Base-by-base conservation (phyloP, 257 asterid species). In the Echites panduratus region DNA sequence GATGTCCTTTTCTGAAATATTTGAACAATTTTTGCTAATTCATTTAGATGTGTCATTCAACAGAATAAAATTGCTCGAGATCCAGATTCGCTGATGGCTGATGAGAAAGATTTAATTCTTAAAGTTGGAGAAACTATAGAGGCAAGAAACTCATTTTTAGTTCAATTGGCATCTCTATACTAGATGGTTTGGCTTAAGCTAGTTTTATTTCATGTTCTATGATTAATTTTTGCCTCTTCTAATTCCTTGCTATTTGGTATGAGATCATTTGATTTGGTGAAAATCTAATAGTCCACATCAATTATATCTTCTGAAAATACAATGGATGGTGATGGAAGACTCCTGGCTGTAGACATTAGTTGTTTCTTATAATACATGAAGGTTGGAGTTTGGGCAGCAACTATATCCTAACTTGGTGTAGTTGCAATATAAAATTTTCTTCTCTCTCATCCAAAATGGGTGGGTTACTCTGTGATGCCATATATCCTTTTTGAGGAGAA, bases 41-140 rank as follows among this genome's bases (percentile, higher is more conserved):
- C 72, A n/a, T 59, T 63, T 77, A 56, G 27, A 71, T 38, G 41
- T 78, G 69, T 69, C 73, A 73, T 79, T 70, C 61, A 53, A 68
- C 96, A 94, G 99, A 89, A 58, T 73, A 91, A 89, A 83, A 86
- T 94, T 77, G 82, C 91, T 50, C 76, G 67, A 79, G 96, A 87
- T 77, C 78, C 91, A 69, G 89, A 87, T 78, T 82, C 79, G 67
- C 82, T 79, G 71, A 85, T 81, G 83, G 87, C 82, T 72, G 93
- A 89, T 79, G 97, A 89, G 75, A 87, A 89, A 56, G 97, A 91
- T 80, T 71, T 94, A 78, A 83, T 91, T 71, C 87, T 91, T 79
- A 94, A 86, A 91, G 99, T 88, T 82, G 99, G 96, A 77, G 97
- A 88, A 82, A 87, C 89, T 89, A 89, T 94, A 73, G 92, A 94